These are phyloP conservation scores for Coemansia asiatica DNA, from an alignment of 192 early-diverging fungal genomes.

Conservation along the genomic window DNA sequence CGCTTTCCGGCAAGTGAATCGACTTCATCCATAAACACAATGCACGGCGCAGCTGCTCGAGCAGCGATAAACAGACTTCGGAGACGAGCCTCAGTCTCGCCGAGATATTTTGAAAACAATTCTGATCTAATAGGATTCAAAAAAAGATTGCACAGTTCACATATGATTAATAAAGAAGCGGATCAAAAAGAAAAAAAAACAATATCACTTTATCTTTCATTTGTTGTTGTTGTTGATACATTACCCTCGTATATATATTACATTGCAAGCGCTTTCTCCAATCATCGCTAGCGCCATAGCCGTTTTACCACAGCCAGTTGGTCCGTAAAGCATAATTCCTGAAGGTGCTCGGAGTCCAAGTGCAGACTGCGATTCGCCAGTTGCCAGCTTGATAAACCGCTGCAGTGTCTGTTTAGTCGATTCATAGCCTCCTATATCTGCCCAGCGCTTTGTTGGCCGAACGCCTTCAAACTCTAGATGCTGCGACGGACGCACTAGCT, in stretches of 20 bases:
- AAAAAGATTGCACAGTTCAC: neutral
- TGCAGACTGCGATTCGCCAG: constrained; percentile 48
- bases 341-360: constrained; percentile 74
- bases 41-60: constrained; percentile 78
- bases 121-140: constrained; percentile 53
- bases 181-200: neutral
- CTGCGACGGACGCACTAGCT: constrained; percentile 64
- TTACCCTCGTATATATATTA: constrained; percentile 81
- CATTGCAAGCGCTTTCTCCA: constrained; percentile 75
- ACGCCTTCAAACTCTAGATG: constrained; percentile 61
- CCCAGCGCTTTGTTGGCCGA: constrained; percentile 58
- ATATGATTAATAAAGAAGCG: neutral
- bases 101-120: constrained; percentile 94
- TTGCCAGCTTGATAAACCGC: constrained; percentile 63
- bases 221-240: neutral
- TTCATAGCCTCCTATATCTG: constrained; percentile 74
- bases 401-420: constrained; percentile 59
- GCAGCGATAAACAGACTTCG: constrained; percentile 85
- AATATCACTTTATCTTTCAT: constrained; percentile 31
- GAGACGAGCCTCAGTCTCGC: constrained; percentile 83
- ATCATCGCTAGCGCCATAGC: constrained; percentile 77
- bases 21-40: constrained; percentile 94
- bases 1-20: constrained; percentile 87
- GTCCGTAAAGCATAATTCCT: constrained; percentile 89
- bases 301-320: constrained; percentile 94